Evolutionary conservation across 345 rosid species (phyloP).

Genomic region (Camelina hispida): DNA sequence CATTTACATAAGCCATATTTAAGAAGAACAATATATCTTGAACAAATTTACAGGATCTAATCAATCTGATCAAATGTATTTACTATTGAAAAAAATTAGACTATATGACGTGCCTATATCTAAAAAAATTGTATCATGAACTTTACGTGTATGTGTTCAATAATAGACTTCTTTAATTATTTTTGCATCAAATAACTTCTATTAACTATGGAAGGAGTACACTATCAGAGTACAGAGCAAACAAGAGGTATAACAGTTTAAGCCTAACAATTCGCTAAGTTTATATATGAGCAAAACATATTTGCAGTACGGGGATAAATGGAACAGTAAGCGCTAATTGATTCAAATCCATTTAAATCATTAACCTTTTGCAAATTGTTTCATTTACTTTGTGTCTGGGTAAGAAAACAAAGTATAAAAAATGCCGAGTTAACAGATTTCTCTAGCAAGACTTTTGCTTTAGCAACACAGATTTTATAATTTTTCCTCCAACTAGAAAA

Average conservation of each 20-base stretch:
- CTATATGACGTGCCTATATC: background rate
- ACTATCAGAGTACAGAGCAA: background rate
- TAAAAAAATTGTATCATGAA: background rate
- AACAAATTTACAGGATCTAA: constrained; percentile 28
- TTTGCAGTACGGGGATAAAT: background rate
- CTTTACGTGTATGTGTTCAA: background rate
- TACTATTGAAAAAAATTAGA: background rate
- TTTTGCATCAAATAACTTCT: constrained; percentile 5
- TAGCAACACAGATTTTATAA: background rate
- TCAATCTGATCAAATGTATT: background rate
- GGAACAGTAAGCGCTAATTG: background rate
- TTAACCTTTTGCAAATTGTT: background rate
- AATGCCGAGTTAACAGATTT: background rate
- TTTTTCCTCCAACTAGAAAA: background rate
- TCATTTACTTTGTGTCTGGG: background rate
- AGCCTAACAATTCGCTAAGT: constrained; percentile 19
- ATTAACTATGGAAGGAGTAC: constrained; percentile 1
- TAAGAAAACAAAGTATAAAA: constrained; percentile 18
- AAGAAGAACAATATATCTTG: background rate
- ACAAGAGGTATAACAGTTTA: background rate
- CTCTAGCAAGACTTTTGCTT: constrained; percentile 4
- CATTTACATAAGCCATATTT: constrained; percentile 24
- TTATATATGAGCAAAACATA: background rate
- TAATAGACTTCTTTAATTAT: background rate
- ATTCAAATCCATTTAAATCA: background rate